Evolutionary conservation across 116 monocot species (phyloP).

Genomic region (Posidonia oceanica): DNA sequence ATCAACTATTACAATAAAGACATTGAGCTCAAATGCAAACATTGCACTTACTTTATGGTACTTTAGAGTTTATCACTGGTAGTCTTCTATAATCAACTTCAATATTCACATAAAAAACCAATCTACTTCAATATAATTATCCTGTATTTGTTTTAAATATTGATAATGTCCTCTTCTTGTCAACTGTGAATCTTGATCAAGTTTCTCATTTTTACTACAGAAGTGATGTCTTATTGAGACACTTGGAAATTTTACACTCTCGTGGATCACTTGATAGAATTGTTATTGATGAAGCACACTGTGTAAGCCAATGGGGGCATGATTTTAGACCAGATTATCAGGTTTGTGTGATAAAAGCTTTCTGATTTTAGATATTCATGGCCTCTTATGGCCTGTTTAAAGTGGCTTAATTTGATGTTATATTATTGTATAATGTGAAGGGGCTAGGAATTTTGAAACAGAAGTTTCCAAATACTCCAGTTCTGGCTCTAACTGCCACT

Average conservation of each 20-base stretch:
- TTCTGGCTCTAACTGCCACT: conserved; percentile 94
- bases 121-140: too few relatives aligned
- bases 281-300: conserved; percentile 99
- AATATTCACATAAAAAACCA: too few relatives aligned
- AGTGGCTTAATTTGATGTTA: background rate
- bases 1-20: too few relatives aligned
- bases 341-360: conserved; percentile 20
- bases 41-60: too few relatives aligned
- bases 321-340: conserved; percentile 99
- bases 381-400: too few relatives aligned
- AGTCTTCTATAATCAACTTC: too few relatives aligned
- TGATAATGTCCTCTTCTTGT: too few relatives aligned
- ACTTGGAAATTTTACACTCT: conserved; percentile 61
- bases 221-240: conserved; percentile 81
- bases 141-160: too few relatives aligned
- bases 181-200: too few relatives aligned
- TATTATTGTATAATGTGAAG: conserved; percentile 19
- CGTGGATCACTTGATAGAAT: conserved; percentile 75
- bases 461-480: conserved; percentile 76
- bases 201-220: conserved; percentile 19
- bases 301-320: conserved; percentile 99
- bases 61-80: too few relatives aligned
- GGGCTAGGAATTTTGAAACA: conserved; percentile 91
- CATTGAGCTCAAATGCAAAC: too few relatives aligned
- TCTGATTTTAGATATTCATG: background rate